A percentile compares a stretch with the other conserved stretches of the same genome.
Conservation (phyloP, 2,329 filamentous ascomycete genomes). For the Didymella pinodella region DNA sequence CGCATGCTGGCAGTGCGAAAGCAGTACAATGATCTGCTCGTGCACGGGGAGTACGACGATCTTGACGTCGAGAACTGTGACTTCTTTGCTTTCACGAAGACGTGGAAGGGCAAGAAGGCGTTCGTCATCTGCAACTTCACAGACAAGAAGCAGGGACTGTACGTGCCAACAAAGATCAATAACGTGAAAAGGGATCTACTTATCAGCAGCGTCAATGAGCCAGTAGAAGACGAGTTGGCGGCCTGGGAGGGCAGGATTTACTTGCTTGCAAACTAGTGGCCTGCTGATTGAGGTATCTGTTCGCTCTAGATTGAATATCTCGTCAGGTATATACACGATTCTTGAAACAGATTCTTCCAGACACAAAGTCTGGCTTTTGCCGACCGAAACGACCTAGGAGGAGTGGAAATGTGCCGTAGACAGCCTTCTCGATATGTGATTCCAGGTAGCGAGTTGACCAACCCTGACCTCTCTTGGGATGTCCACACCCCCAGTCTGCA, state of each 20-base stretch:
- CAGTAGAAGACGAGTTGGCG: slow-evolving; percentile 29
- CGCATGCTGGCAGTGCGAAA: slow-evolving; percentile 63
- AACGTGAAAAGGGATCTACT: slow-evolving; percentile 42
- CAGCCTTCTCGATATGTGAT: slow-evolving; percentile 44
- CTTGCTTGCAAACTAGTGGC: slow-evolving; percentile 22
- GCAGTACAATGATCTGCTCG: slow-evolving; percentile 64
- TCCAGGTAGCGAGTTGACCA: slow-evolving; percentile 42
- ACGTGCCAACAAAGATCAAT: slow-evolving; percentile 42
- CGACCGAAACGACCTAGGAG: background rate
- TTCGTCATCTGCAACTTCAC: slow-evolving; percentile 50
- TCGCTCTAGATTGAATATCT: background rate
- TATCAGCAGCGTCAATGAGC: slow-evolving; percentile 31
- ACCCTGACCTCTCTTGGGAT: slow-evolving; percentile 25
- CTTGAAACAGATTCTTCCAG: background rate
- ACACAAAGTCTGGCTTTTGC: background rate
- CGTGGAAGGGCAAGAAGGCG: slow-evolving; percentile 40
- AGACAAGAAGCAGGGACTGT: slow-evolving; percentile 40
- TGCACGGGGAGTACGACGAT: slow-evolving; percentile 66
- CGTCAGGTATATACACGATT: background rate
- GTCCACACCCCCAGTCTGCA: slow-evolving; percentile 17
- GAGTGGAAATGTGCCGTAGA: slow-evolving; percentile 34
- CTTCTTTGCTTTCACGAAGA: slow-evolving; percentile 63
- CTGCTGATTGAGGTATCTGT: background rate
- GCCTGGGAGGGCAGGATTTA: slow-evolving; percentile 46
- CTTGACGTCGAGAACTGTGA: slow-evolving; percentile 61